These are phyloP conservation scores for Zea luxurians DNA, from an alignment of 176 grass and related monocot species.

Conservation along the genomic window DNA sequence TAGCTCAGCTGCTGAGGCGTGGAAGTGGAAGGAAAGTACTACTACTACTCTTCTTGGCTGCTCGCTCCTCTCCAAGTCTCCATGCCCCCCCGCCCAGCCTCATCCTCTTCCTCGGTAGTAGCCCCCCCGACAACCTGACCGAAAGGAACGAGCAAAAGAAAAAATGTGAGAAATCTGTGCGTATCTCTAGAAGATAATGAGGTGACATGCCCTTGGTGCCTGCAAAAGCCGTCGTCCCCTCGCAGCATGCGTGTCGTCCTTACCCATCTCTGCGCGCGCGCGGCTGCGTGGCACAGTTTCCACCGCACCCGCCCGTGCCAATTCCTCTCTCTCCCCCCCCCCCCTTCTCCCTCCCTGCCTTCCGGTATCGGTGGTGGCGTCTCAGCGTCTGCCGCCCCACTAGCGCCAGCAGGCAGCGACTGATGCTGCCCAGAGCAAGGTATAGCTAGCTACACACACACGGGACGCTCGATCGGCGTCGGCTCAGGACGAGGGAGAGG, in stretches of 20 bases:
- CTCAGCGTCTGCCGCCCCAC: conserved; percentile 3
- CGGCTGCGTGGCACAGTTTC: conserved; percentile 29
- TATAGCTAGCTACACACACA: neutral
- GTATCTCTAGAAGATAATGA: conserved; percentile 36
- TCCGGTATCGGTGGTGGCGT: neutral
- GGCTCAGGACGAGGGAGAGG: conserved; percentile 18
- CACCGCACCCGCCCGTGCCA: neutral
- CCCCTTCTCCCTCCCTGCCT: neutral
- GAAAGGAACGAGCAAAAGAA: conserved; percentile 27
- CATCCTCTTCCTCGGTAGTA: conserved; percentile 36
- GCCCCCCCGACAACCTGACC: conserved; percentile 35
- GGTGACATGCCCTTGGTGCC: conserved; percentile 27
- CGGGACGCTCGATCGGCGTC: neutral
- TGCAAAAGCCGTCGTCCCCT: conserved; percentile 31
- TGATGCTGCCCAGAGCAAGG: neutral
- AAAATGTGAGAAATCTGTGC: neutral
- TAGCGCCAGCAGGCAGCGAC: neutral
- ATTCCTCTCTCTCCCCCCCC: neutral
- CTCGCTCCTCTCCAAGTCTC: neutral
- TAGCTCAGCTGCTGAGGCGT: no score
- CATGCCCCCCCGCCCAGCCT: neutral
- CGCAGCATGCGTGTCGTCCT: conserved; percentile 29
- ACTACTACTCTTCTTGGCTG: neutral
- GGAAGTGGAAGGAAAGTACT: neutral
- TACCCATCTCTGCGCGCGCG: neutral